Evolutionary conservation across 352 stramenopile species (phyloP), one percentile per base, ranked within the genome.

Genomic region (Pseudoperonospora humuli): DNA sequence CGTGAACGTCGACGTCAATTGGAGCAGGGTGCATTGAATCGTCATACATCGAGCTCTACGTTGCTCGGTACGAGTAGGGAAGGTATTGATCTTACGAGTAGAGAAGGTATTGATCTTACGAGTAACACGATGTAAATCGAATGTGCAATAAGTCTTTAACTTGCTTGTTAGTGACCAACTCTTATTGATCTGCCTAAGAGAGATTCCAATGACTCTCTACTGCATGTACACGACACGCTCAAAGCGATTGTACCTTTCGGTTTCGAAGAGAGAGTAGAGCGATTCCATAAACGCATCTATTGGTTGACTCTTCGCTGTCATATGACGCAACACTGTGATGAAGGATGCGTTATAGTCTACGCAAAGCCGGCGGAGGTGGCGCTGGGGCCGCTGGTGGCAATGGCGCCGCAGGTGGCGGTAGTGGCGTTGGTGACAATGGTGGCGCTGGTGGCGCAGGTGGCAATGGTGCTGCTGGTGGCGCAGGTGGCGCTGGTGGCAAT

Each of bases 41-140:
- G 38, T 8, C 54, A 68, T 37, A 41, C 40, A 6, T 57, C 54
- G 1, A 46, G 54, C 10, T 43, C 46, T 6, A 39, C 58, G 2
- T 24, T 67, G 19, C 27, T 53, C 3, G 35, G 5, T 17, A 18
- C 9, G 9, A 13, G n/a, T 14, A 17, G 29, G 28, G 32, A 44
- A 8, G 32, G 18, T 10, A 10, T 41, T n/a, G 35, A 57, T n/a
- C n/a, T n/a, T 17, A 18, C 9, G 9, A 13, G n/a, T 14, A 17
- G 29, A 28, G 32, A 44, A 8, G 32, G 18, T 10, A 10, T 41
- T n/a, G 35, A 57, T n/a, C n/a, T n/a, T n/a, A n/a, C 15, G 23
- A 54, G 14, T 35, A 41, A 32, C 27, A 45, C 39, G 8, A 36
- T 61, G 51, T 66, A 61, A 54, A 58, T n/a, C n/a, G n/a, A n/a